Percentiles rank a stretch among this genome's conserved stretches.
Conservation (phyloP, 805 yeast species). For the Ogataea methanolica region DNA sequence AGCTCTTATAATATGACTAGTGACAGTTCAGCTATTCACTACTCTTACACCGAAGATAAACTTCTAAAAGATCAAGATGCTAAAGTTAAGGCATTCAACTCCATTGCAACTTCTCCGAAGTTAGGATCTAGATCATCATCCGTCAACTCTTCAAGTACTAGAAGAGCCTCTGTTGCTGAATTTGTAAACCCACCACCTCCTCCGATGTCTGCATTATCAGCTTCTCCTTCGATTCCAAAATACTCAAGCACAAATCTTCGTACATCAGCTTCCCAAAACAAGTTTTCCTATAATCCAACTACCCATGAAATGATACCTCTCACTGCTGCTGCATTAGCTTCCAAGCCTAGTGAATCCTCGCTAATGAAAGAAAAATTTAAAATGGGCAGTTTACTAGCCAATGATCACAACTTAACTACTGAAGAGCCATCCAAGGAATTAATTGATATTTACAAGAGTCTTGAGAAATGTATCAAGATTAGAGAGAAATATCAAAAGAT, state of each 20-base stretch:
- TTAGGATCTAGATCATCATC: constrained; percentile 23
- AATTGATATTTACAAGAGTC: constrained; percentile 56
- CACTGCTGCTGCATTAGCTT: constrained; percentile 1
- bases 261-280: constrained; percentile 8
- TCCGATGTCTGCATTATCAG: constrained; percentile 21
- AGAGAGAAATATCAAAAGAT: constrained; percentile 70
- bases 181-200: constrained; percentile 36
- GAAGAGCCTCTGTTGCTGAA: constrained; percentile 34
- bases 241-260: constrained; percentile 1
- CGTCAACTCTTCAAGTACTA: constrained; percentile 12
- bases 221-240: constrained; percentile 5
- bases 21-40: constrained; percentile 40
- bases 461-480: constrained; percentile 61
- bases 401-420: constrained; percentile 43
- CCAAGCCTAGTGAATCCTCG: constrained; percentile 2
- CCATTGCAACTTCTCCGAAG: constrained; percentile 32
- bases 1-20: constrained; percentile 3
- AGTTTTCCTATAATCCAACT: constrained; percentile 25
- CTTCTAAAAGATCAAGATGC: constrained; percentile 63
- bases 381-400: constrained; percentile 41
- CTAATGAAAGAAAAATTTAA: constrained; percentile 30
- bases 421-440: constrained; percentile 68
- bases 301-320: constrained; percentile 24
- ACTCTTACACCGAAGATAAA: constrained; percentile 61
- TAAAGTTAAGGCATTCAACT: constrained; percentile 55